Percentiles rank a stretch among this genome's conserved stretches.
These are phyloP conservation scores for Cystoisospora suis DNA, from an alignment of 169 alveolate genomes.

Conservation along the genomic window DNA sequence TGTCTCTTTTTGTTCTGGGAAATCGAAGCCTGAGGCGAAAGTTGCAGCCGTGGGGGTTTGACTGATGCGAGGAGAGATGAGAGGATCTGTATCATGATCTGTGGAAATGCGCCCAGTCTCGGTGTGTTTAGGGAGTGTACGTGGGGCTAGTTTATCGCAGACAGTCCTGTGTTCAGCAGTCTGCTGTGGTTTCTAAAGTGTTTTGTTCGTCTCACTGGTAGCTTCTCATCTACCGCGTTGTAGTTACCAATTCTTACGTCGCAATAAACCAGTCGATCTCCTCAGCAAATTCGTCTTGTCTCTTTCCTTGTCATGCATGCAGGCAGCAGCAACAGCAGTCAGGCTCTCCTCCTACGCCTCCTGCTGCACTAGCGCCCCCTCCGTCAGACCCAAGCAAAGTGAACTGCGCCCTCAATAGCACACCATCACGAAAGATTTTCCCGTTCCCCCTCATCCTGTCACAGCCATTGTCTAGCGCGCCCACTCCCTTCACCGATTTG, in stretches of 20 bases:
- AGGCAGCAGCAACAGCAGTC: conserved; percentile 29
- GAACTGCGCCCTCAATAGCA: background rate
- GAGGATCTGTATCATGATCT: no score
- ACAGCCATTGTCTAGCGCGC: background rate
- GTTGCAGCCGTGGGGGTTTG: no score
- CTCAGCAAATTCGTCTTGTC: background rate
- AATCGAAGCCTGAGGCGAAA: no score
- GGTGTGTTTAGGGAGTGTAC: background rate
- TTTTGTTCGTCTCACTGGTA: background rate
- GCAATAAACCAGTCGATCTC: no score
- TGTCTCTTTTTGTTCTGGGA: no score
- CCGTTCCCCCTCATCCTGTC: conserved; percentile 5
- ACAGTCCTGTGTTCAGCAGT: background rate
- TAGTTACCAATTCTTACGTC: no score
- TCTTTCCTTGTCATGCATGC: background rate
- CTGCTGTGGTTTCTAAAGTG: background rate
- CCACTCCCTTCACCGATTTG: background rate
- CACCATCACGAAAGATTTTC: background rate
- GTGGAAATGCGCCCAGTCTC: no score
- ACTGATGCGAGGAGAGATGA: no score
- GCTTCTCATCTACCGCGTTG: no score
- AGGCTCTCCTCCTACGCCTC: background rate
- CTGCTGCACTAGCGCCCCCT: background rate
- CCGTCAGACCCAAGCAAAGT: no score
- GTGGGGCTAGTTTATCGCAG: background rate